These are phyloP conservation scores for Camelina hispida DNA, from an alignment of 345 rosid genomes.

Conservation along the genomic window DNA sequence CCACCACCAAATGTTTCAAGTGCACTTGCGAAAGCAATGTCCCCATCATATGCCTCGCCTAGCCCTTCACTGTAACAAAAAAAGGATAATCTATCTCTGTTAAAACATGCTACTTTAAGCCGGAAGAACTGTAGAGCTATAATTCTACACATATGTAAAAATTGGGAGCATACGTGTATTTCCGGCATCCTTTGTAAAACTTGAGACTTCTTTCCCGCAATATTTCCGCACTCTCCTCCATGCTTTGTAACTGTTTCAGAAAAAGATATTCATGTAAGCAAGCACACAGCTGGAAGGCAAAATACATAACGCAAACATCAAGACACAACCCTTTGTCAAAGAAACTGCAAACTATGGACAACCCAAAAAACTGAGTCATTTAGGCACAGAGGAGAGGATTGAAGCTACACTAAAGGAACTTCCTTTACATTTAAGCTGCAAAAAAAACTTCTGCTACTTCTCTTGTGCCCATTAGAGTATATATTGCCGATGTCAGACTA, in stretches of 20 bases:
- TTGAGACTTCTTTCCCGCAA: slow-evolving; percentile 92
- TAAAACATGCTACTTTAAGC: slow-evolving; percentile 10
- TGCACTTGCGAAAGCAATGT: slow-evolving; percentile 97
- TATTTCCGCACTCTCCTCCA: slow-evolving; percentile 89
- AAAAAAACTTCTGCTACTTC: background rate
- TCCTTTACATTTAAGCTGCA: slow-evolving; percentile 16
- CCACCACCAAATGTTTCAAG: slow-evolving; percentile 98
- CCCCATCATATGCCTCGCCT: slow-evolving; percentile 97
- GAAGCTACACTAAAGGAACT: background rate
- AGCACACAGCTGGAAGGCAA: slow-evolving; percentile 8
- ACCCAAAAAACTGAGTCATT: background rate
- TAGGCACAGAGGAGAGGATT: no score
- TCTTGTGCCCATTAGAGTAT: background rate
- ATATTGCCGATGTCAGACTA: background rate
- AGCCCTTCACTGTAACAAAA: slow-evolving; percentile 82
- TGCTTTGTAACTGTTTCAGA: slow-evolving; percentile 74
- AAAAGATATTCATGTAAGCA: slow-evolving; percentile 11
- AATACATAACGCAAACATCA: slow-evolving; percentile 2
- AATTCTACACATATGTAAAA: no score
- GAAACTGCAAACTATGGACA: slow-evolving; percentile 11
- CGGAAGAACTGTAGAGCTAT: slow-evolving; percentile 15
- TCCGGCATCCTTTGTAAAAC: slow-evolving; percentile 95
- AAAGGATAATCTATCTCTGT: slow-evolving; percentile 5
- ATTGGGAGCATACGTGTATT: slow-evolving; percentile 77
- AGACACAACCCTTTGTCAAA: background rate